These are phyloP conservation scores for Jacaranda mimosifolia DNA, from an alignment of 257 asterid genomes.

Conservation along the genomic window DNA sequence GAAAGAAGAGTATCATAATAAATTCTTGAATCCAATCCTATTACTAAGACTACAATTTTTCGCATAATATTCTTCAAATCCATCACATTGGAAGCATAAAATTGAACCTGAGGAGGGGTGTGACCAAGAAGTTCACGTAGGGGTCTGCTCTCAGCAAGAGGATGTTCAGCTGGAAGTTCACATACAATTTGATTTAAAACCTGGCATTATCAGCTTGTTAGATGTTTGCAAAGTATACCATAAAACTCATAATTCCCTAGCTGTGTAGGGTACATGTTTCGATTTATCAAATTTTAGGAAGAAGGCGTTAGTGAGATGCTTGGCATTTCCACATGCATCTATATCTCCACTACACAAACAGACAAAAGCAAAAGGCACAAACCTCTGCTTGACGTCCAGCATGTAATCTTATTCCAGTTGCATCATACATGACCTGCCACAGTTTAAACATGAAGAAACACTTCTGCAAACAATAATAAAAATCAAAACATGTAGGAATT, in stretches of 20 bases:
- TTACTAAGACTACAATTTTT: neutral
- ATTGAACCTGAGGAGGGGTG: constrained; percentile 90
- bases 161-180: constrained; percentile 97
- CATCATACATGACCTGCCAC: constrained; percentile 96
- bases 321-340: neutral
- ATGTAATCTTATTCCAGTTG: constrained; percentile 92
- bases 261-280: too few relatives aligned
- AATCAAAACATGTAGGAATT: neutral
- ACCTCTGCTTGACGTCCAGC: constrained; percentile 99
- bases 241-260: neutral
- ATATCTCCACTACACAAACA: neutral
- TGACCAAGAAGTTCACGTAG: constrained; percentile 98
- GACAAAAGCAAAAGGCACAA: constrained; percentile 21
- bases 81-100: neutral
- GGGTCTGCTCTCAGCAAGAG: constrained; percentile 93
- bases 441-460: constrained; percentile 19
- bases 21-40: neutral
- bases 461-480: neutral
- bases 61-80: neutral
- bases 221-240: constrained; percentile 18
- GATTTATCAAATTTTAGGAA: neutral
- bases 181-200: constrained; percentile 90
- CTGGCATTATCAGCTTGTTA: constrained; percentile 49
- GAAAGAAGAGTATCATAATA: neutral
- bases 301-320: constrained; percentile 1